Evolutionary conservation across 495 filamentous ascomycete species (phyloP).

Genomic region (Schizothecium vesticola): DNA sequence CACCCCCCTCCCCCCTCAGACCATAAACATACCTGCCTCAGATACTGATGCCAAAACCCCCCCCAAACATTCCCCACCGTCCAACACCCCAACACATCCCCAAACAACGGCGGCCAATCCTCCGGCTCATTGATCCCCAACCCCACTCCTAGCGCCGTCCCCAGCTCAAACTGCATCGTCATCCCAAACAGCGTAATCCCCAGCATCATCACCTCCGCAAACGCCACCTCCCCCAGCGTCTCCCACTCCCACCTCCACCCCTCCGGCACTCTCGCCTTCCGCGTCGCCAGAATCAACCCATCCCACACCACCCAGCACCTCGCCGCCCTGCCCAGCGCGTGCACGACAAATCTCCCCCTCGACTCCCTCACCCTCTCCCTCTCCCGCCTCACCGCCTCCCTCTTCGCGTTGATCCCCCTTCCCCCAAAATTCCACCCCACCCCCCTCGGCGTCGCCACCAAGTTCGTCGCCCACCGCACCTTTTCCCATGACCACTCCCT

Average conservation of each 20-base stretch:
- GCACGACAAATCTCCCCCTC: not conserved
- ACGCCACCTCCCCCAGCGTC: not conserved
- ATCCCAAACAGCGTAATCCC: constrained; percentile 9
- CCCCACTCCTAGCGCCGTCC: constrained; percentile 8
- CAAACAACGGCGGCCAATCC: constrained; percentile 34
- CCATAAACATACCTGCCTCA: constrained; percentile 20
- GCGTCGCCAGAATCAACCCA: constrained; percentile 3
- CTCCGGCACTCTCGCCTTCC: not conserved
- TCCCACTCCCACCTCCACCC: constrained; percentile 1
- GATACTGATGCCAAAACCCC: constrained; percentile 40
- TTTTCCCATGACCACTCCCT: constrained; percentile 10
- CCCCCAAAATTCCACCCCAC: constrained; percentile 21
- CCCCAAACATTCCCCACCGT: constrained; percentile 22
- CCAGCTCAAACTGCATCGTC: constrained; percentile 14
- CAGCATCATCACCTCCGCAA: constrained; percentile 11
- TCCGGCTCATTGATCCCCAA: constrained; percentile 11
- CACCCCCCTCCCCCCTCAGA: not conserved
- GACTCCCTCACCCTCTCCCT: not conserved
- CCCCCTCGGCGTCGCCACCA: constrained; percentile 13
- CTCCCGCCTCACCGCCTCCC: not conserved
- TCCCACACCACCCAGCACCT: constrained; percentile 15
- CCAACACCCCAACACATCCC: constrained; percentile 29
- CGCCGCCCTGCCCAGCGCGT: not conserved
- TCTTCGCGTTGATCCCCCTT: not conserved
- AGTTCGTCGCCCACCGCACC: constrained; percentile 2